Base-by-base conservation (phyloP, 331 rosid genomes). In the Acacia concinna region DNA sequence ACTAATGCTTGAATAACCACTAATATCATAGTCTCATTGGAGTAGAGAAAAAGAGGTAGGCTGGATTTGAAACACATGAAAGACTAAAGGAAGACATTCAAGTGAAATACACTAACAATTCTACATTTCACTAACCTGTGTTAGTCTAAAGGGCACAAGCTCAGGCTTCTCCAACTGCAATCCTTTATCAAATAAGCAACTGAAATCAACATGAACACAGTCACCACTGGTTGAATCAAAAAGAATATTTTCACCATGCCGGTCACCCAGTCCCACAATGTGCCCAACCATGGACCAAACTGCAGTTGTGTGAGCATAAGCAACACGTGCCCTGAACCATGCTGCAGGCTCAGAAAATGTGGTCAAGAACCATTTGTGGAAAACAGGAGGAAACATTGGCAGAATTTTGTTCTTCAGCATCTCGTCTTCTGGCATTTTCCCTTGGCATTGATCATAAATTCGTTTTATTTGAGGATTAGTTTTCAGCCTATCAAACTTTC, bases 241-340 rank as follows among this genome's bases (percentile, higher is more conserved):
- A 69, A 95, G 97, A 88, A 95, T 90, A 73, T 95, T 95, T 89
- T 95, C 99, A 84, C 96, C 99, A 6, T 95, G 99, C 71, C 98
- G 85, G 54, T 95, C 98, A 81, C 99, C 99, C 71, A 95, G 88
- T 71, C 99, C 99, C 81, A 95, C 99, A 68, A 95, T 93, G 82
- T 93, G 99, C 75, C 99, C 99, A 76, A 95, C 99, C 98, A 95
- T 95, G 76, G 97, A 95, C 99, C 96, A 95, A 77, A 95, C 99
- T 71, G 99, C 99, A 78, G 98, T 91, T 14, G 99, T 93, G 85
- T 95, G 97, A 64, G 99, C 98, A 91, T 90, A 93, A 40, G 97
- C 96, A 84, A 93, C 85, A 66, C 98, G 94, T 7, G 96, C 98
- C 81, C 98, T 87, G 85, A 93, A 95, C 99, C 99, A 95, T 74